Conservation (phyloP, 2,329 filamentous ascomycete genomes). For the Microascus cirrosus region DNA sequence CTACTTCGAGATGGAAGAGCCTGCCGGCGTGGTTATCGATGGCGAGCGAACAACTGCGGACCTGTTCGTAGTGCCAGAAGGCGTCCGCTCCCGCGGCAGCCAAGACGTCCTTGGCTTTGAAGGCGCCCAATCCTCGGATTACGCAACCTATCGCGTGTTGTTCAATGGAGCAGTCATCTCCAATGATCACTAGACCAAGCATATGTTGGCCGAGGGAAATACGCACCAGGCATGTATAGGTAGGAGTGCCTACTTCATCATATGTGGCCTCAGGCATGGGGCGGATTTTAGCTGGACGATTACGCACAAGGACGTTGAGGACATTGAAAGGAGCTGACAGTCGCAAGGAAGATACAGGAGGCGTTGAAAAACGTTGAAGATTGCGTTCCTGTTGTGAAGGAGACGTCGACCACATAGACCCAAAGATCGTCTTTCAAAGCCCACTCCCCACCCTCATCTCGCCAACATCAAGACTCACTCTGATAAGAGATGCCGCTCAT, state of each 20-base stretch:
- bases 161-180: slow-evolving; percentile 9
- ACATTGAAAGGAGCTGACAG: slow-evolving; percentile 44
- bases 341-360: slow-evolving; percentile 37
- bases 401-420: slow-evolving; percentile 34
- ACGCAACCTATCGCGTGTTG: slow-evolving; percentile 42
- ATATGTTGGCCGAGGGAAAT: not conserved
- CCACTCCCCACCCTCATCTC: slow-evolving; percentile 30
- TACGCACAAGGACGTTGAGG: slow-evolving; percentile 40
- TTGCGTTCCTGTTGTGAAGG: slow-evolving; percentile 26
- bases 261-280: slow-evolving; percentile 44
- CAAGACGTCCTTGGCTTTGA: slow-evolving; percentile 39
- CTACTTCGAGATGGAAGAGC: slow-evolving; percentile 41
- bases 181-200: not conserved
- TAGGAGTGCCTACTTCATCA: slow-evolving; percentile 38
- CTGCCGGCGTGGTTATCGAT: slow-evolving; percentile 39
- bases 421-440: slow-evolving; percentile 37
- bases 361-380: slow-evolving; percentile 37
- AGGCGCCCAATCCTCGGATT: slow-evolving; percentile 39
- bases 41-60: slow-evolving; percentile 30
- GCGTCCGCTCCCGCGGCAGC: slow-evolving; percentile 39
- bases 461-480: slow-evolving; percentile 17
- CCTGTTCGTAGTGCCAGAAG: slow-evolving; percentile 42
- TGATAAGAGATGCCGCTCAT: slow-evolving; percentile 29
- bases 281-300: slow-evolving; percentile 47
- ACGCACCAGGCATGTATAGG: not conserved